A percentile compares a stretch with the other conserved stretches of the same genome.
Conservation (phyloP, 495 filamentous ascomycete genomes). For the Aspergillus cristatus region DNA sequence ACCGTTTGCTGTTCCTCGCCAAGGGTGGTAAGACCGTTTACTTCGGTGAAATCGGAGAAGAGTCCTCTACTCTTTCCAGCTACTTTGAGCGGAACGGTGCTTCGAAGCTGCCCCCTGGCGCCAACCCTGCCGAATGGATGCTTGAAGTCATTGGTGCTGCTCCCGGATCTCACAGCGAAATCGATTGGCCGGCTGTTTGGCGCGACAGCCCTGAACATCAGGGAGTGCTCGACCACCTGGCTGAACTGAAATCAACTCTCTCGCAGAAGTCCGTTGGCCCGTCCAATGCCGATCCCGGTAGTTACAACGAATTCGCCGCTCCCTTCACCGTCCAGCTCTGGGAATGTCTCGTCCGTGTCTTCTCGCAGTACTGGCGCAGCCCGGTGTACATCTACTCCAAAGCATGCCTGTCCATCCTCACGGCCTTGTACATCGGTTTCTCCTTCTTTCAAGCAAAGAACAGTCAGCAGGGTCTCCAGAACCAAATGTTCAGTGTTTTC, state of each 20-base stretch:
- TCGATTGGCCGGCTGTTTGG: slow-evolving; percentile 82
- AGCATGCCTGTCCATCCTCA: slow-evolving; percentile 40
- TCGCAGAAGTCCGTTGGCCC: slow-evolving; percentile 33
- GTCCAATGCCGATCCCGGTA: slow-evolving; percentile 17
- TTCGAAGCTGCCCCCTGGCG: slow-evolving; percentile 55
- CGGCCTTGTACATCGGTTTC: slow-evolving; percentile 77
- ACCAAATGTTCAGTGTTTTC: slow-evolving; percentile 88
- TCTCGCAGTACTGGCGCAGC: slow-evolving; percentile 52
- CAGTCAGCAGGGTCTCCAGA: slow-evolving; percentile 73
- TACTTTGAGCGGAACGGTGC: slow-evolving; percentile 83
- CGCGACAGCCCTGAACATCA: slow-evolving; percentile 62
- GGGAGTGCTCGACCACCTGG: slow-evolving; percentile 59
- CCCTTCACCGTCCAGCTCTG: slow-evolving; percentile 44
- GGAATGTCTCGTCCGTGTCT: slow-evolving; percentile 42
- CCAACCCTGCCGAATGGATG: slow-evolving; percentile 96
- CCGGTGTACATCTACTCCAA: slow-evolving; percentile 54
- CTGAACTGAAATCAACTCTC: slow-evolving; percentile 53
- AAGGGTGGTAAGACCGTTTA: slow-evolving; percentile 80
- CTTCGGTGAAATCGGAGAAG: slow-evolving; percentile 80
- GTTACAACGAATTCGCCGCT: slow-evolving; percentile 44
- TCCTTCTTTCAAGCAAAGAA: slow-evolving; percentile 75
- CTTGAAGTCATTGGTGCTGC: slow-evolving; percentile 87
- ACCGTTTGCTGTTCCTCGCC: slow-evolving; percentile 76
- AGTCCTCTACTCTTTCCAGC: slow-evolving; percentile 58
- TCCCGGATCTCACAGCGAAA: slow-evolving; percentile 64